These are phyloP conservation scores for Scutellaria minor DNA, from an alignment of 257 asterid species.

Conservation along the genomic window DNA sequence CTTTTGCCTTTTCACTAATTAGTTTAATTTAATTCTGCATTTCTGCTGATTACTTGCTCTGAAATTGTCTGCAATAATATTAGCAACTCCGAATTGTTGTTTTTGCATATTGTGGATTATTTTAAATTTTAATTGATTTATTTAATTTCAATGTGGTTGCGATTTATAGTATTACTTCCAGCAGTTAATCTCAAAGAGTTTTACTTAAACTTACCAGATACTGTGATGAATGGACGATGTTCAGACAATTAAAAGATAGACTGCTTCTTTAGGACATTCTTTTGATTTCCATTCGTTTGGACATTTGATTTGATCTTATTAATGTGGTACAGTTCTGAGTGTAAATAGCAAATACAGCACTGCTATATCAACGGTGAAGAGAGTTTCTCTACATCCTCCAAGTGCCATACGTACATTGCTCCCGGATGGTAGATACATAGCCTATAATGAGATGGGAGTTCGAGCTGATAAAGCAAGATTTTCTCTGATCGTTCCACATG, in stretches of 20 bases:
- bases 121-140: too few species aligned
- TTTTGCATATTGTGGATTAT: not conserved
- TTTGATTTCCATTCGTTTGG: too few species aligned
- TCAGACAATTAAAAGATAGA: not conserved
- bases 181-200: too few species aligned
- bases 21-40: not conserved
- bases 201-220: not conserved
- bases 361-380: conserved; percentile 51
- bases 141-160: not conserved
- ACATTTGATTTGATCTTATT: not conserved
- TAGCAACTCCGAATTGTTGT: not conserved
- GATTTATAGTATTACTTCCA: too few species aligned
- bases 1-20: conserved; percentile 10
- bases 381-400: conserved; percentile 66
- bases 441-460: conserved; percentile 79
- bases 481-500: conserved; percentile 62
- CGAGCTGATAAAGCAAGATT: conserved; percentile 67
- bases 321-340: conserved; percentile 56
- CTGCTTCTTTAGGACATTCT: too few species aligned
- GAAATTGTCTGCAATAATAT: too few species aligned
- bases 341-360: conserved; percentile 47
- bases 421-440: conserved; percentile 80
- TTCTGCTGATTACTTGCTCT: not conserved
- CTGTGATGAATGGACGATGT: not conserved
- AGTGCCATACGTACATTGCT: conserved; percentile 66